A percentile compares a stretch with the other conserved stretches of the same genome.
phyloP scores from a whole-genome alignment of 2,329 filamentous ascomycete genomes.

The Cladobotryum protrusum region DNA sequence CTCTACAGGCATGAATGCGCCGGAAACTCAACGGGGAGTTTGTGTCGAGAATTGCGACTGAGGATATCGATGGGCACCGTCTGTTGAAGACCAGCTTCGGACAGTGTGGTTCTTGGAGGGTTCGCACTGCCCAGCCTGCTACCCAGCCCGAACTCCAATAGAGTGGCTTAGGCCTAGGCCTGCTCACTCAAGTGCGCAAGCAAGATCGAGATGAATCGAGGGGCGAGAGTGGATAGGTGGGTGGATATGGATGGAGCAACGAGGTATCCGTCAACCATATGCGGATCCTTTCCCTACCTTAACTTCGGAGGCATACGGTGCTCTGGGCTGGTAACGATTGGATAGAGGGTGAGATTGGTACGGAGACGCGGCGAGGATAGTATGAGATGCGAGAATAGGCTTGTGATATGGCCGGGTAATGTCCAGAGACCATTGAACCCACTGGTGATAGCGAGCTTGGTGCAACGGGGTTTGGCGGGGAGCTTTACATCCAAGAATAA shows the following conservation, averaged over 20 bases:
- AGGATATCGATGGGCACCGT: background rate
- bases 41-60: no score
- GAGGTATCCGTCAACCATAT: conserved; percentile 7
- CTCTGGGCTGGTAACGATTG: background rate
- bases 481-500: no score
- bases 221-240: conserved; percentile 3
- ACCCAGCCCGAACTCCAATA: conserved; percentile 1
- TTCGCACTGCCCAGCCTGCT: background rate
- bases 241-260: conserved; percentile 5
- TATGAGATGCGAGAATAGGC: background rate
- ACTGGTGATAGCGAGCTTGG: background rate
- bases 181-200: background rate
- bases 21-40: background rate
- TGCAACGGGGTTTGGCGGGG: background rate
- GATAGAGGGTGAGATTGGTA: background rate
- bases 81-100: conserved; percentile 7
- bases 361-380: background rate
- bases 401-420: background rate
- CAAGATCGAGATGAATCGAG: conserved; percentile 10
- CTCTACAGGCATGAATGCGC: conserved; percentile 27
- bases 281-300: background rate
- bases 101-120: conserved; percentile 8
- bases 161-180: conserved; percentile 5
- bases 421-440: background rate
- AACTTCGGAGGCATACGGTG: conserved; percentile 3